Base-by-base conservation (phyloP, 2,329 filamentous ascomycete species). In the Waltergamsia citrina region DNA sequence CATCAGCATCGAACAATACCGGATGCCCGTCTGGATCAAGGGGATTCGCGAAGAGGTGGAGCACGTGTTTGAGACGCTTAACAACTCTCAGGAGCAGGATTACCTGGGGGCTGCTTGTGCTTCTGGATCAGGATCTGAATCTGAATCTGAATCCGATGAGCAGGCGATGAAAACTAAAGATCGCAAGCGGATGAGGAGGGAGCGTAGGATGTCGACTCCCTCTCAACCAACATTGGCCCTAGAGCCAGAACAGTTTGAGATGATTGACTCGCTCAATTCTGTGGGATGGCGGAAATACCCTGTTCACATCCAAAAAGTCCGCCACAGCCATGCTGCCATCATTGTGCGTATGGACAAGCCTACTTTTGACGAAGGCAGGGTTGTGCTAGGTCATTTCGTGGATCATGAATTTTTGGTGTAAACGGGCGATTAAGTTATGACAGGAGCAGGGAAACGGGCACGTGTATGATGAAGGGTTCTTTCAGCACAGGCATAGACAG, bases 251-350 rank as follows among this genome's bases (percentile, higher is more conserved):
- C 90, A 96, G 57, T 94, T 94, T 52, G 69, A 73, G 32, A 94
- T 94, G 74, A 83, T 94, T 41, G 69, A 81, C 20, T 74, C 77
- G 8, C 63, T 96, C 32, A 78, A 96, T 46, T 52, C 55, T n/a
- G 51, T 80, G 3, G 66, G 69, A 5, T 81, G 74, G 71, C 64
- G 67, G 31, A 82, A 80, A 52, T 79, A 74, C 43, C 74, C 70
- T 1, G 74, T 88, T 4, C 79, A 81, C 59, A 88, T 92, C 25
- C 81, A 82, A 42, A 82, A 87, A 6, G 70, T 77, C 35, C 62
- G 68, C n/a, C 85, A 94, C 52, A 85, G 75, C 39, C 90, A 96
- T 56, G 90, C 88, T 0, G 88, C 88, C 4, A 94, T 96, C 31
- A 85, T 96, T 42, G 78, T 93, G 23, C 73, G 90, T 24, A 74